phyloP scores from a whole-genome alignment of 2,329 filamentous ascomycete species.

The Neofusicoccum parvum region DNA sequence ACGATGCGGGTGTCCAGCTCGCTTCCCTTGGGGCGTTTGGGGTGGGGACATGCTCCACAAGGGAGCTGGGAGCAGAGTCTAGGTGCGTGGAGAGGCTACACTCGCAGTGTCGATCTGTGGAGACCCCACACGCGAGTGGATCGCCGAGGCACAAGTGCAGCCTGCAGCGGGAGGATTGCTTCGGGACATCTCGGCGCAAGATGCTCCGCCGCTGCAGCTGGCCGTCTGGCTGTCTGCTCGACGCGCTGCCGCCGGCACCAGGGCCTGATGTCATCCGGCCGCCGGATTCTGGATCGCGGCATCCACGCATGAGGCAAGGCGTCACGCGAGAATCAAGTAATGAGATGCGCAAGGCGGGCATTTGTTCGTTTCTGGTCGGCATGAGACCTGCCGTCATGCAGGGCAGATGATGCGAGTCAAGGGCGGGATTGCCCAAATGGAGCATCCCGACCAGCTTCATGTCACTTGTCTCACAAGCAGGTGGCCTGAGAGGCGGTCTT shows the following conservation, averaged over 20 bases:
- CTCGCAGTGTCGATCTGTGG: conserved; percentile 15
- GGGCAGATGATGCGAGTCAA: conserved; percentile 5
- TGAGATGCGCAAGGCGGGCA: conserved; percentile 1
- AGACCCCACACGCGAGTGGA: conserved; percentile 13
- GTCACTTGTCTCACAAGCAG: background rate
- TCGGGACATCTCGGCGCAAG: conserved; percentile 10
- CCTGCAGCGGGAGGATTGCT: conserved; percentile 8
- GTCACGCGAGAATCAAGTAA: background rate
- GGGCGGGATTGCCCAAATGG: background rate
- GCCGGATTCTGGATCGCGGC: background rate
- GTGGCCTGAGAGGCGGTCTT: conserved; percentile 10
- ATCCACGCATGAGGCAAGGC: background rate
- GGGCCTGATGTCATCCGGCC: background rate
- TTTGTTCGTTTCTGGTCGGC: background rate
- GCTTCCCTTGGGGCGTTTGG: background rate
- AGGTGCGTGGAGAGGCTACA: background rate
- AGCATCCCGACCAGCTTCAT: background rate
- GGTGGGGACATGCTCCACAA: conserved; percentile 14
- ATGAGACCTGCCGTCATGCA: conserved; percentile 2
- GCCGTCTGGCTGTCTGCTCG: background rate
- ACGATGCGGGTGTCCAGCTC: background rate
- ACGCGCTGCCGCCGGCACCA: background rate
- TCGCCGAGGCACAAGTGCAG: conserved; percentile 11
- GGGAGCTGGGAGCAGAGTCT: conserved; percentile 1
- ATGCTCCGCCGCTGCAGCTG: background rate